Base-by-base conservation (phyloP, 2,329 filamentous ascomycete species). In the Verticillium dahliae region DNA sequence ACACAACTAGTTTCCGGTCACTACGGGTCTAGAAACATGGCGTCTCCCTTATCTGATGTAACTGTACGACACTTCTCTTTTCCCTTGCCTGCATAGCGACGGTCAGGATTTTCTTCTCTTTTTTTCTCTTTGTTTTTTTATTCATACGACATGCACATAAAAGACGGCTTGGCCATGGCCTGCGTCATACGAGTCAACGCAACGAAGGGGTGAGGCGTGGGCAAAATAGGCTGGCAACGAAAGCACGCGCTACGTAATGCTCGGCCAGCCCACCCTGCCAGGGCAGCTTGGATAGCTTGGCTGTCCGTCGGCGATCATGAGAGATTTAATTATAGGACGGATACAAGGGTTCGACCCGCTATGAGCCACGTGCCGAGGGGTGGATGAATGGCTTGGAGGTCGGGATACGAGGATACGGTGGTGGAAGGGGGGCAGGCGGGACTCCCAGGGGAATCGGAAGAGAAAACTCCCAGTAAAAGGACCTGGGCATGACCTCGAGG, bases 21-120 rank as follows among this genome's bases (percentile, higher is more conserved):
- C 13, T 14, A 34, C 9, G 27, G 31, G 27, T 22, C 54, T 31
- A 3, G 27, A 14, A 14, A n/a, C 54, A 56, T 31, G 33, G 10
- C 9, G 11, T 22, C 33, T n/a, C 15, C 15, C 15, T 35, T 15
- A 38, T 33, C 38, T 58, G 57, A 59, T 67, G 65, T 67, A 67
- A 58, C 66, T 66, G 65, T 67, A 67, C 62, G 60, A 65, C 62
- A 60, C 59, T 59, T 65, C 59, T 65, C 50, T 56, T 61, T 66
- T 64, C 61, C 59, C 61, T 65, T 66, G 60, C 61, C 61, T 66
- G 64, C 65, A 67, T 65, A 67, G 65, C 64, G 64, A 62, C 62
- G 65, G 65, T 63, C 52, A 57, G 61, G 61, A 62, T 22, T 63
- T 27, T 55, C 35, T 22, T 56, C 60, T 22, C 55, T 61, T 57